Conservation (phyloP, 331 rosid genomes). For the Ulmus americana region DNA sequence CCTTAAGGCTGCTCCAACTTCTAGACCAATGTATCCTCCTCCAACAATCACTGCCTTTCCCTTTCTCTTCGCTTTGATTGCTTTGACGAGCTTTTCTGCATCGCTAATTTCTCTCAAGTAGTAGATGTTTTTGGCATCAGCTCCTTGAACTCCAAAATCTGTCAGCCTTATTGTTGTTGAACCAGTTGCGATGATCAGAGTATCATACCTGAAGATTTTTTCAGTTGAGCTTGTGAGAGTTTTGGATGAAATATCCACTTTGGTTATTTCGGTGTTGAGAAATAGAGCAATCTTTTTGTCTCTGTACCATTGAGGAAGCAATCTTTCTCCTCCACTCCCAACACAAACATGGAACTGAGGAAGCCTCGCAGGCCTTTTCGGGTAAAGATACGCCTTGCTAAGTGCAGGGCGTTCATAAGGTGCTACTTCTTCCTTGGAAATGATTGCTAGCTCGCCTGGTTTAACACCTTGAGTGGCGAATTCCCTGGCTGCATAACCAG, state of each 20-base stretch:
- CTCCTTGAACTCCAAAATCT: constrained; percentile 31
- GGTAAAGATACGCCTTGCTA: constrained; percentile 42
- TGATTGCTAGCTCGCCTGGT: constrained; percentile 34
- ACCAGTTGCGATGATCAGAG: constrained; percentile 41
- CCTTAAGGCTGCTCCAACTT: constrained; percentile 45
- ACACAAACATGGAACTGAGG: constrained; percentile 45
- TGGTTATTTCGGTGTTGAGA: constrained; percentile 34
- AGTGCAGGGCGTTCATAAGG: constrained; percentile 48
- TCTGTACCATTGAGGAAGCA: constrained; percentile 34
- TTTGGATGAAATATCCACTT: constrained; percentile 27
- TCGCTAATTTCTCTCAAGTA: constrained; percentile 41
- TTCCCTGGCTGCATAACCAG: constrained; percentile 53
- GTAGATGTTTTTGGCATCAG: constrained; percentile 33
- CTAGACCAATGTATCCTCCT: constrained; percentile 50
- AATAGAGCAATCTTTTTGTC: constrained; percentile 34
- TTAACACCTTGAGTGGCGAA: constrained; percentile 29
- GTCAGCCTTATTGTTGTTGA: constrained; percentile 23
- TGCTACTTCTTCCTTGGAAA: constrained; percentile 38
- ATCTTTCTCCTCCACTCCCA: constrained; percentile 45
- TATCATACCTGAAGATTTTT: constrained; percentile 20
- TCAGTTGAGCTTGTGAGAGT: constrained; percentile 25
- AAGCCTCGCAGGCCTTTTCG: constrained; percentile 31
- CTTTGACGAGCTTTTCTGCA: constrained; percentile 33
- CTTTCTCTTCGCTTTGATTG: constrained; percentile 26
- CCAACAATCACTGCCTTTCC: constrained; percentile 40